Base-by-base conservation (phyloP, 352 stramenopile genomes). In the Phytophthora constricta region DNA sequence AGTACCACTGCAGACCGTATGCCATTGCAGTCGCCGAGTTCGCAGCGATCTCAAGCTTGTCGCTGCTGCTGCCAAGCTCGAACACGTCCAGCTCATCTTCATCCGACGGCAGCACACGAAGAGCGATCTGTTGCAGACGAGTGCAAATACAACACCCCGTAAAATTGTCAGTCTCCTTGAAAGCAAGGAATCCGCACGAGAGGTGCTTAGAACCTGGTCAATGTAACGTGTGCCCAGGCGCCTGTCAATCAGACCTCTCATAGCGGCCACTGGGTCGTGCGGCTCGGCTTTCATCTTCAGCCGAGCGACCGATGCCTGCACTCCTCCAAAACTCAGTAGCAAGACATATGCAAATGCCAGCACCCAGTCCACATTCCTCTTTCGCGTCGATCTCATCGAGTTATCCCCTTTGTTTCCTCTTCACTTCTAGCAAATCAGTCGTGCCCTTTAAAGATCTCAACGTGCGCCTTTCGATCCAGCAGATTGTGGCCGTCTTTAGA, bases 1-100 rank as follows among this genome's bases (percentile, higher is more conserved):
- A 73, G 60, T 93, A 93, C 82, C 80, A 90, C 46, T 93, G 82
- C 25, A 93, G 59, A 9, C 70, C 80, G 53, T 89, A 91, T 23
- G 81, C 68, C 64, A 91, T 84, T 26, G 85, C 80, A 7, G 85
- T 93, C 16, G 68, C 85, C 25, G 78, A 83, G 49, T 65, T 87
- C 3, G 69, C 79, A 3, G 73, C 63, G 58, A 92, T 79, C 62
- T 89, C 64, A 33, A 91, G 63, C 52, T 90, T 89, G 54, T 80
- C 63, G 13, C 56, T 78, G 2, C 62, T 64, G 16, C 62, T 76
- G 19, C 69, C 74, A 23, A 93, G 65, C 65, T 91, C 81, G 56
- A 89, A 87, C 60, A 84, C 79, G 42, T 93, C 85, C 33, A 90
- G 64, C 0, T 78, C 79, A 49, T 90, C 80, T 0, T 46, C 33